A percentile compares a stretch with the other conserved stretches of the same genome.
Conservation (phyloP, 1,284 basidiomycete genomes). For the Grifola frondosa region DNA sequence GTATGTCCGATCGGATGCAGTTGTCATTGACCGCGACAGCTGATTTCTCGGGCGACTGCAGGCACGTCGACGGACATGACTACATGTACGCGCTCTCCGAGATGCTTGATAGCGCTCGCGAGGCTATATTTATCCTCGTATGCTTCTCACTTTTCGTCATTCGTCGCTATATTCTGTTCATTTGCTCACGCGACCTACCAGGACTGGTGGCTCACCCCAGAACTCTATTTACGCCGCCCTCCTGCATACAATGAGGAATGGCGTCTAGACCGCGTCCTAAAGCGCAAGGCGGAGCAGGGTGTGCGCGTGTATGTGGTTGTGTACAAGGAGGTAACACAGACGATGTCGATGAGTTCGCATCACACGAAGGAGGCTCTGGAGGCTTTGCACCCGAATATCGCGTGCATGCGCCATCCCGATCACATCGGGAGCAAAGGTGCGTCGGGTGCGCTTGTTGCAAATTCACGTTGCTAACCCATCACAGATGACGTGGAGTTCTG, state of each 20-base stretch:
- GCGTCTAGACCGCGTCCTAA: constrained; percentile 81
- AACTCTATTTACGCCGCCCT: constrained; percentile 89
- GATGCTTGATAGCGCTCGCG: constrained; percentile 74
- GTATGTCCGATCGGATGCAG: constrained; percentile 39
- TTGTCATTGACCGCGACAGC: not conserved
- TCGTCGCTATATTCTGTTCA: not conserved
- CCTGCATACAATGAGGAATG: constrained; percentile 81
- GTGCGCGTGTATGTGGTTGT: constrained; percentile 88
- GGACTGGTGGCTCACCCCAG: constrained; percentile 94
- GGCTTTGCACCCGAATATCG: constrained; percentile 83
- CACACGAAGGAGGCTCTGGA: constrained; percentile 86
- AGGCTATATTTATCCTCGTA: constrained; percentile 78
- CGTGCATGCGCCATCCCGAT: constrained; percentile 85
- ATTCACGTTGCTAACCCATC: not conserved
- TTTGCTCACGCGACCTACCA: constrained; percentile 23
- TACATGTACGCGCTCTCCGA: constrained; percentile 94
- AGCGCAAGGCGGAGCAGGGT: constrained; percentile 87
- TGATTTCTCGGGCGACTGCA: not conserved
- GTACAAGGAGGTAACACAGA: constrained; percentile 90
- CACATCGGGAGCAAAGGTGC: constrained; percentile 81
- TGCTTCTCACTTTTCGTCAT: constrained; percentile 10
- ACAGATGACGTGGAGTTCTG: constrained; percentile 75
- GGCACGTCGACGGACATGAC: constrained; percentile 89
- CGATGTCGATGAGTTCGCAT: constrained; percentile 84
- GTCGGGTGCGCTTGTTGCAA: constrained; percentile 1